Evolutionary conservation across 495 filamentous ascomycete genomes (phyloP).

Genomic region (Tuber melanosporum): DNA sequence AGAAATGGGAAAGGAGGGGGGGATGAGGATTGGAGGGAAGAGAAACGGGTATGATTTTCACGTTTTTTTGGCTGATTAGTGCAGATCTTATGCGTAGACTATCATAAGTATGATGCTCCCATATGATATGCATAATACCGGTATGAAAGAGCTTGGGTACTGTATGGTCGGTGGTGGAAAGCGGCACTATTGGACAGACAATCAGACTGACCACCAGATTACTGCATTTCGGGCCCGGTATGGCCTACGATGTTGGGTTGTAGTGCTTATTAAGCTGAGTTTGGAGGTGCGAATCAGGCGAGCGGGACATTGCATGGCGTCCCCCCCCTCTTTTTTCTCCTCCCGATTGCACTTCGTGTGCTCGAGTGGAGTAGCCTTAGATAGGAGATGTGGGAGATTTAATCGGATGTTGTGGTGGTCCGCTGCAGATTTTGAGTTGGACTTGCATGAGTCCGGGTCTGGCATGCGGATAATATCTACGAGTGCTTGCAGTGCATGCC

Average conservation of each 20-base stretch:
- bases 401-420: background rate
- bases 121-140: background rate
- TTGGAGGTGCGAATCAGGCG: background rate
- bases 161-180: background rate
- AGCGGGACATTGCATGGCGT: background rate
- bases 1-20: background rate
- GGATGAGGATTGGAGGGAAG: background rate
- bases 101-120: background rate
- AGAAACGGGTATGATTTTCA: background rate
- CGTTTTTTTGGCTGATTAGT: background rate
- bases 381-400: background rate
- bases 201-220: background rate
- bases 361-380: background rate
- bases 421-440: background rate
- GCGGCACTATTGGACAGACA: background rate
- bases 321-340: background rate
- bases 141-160: background rate
- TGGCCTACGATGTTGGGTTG: background rate
- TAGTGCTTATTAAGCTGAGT: background rate
- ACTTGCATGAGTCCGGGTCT: background rate
- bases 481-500: background rate
- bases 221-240: background rate
- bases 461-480: background rate
- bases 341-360: background rate
- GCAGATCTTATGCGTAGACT: background rate